phyloP scores from a whole-genome alignment of 2,329 filamentous ascomycete species.

The Pyricularia sp. region DNA sequence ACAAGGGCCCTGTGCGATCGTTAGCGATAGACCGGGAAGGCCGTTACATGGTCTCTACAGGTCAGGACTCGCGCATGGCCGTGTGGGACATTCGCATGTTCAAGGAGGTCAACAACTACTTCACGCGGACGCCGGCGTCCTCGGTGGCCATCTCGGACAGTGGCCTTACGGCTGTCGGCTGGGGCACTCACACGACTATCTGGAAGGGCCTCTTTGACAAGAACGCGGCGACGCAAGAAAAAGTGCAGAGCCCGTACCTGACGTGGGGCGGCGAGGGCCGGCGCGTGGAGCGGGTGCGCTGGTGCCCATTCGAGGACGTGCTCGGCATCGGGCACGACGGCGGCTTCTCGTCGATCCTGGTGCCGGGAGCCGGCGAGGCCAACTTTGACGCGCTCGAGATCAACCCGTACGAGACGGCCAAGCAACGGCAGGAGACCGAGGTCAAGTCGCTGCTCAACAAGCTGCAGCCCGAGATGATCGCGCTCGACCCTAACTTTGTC shows the following conservation, averaged over 20 bases:
- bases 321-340: slow-evolving; percentile 76
- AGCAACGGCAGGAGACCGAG: slow-evolving; percentile 87
- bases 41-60: slow-evolving; percentile 37
- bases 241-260: slow-evolving; percentile 85
- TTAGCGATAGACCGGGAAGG: slow-evolving; percentile 82
- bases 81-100: slow-evolving; percentile 27
- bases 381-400: slow-evolving; percentile 91
- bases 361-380: slow-evolving; percentile 91
- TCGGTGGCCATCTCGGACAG: slow-evolving; percentile 84
- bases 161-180: slow-evolving; percentile 79
- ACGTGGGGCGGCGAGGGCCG: slow-evolving; percentile 82
- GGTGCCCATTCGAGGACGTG: slow-evolving; percentile 94
- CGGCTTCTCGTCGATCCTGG: slow-evolving; percentile 82
- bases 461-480: slow-evolving; percentile 93
- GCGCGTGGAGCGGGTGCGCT: slow-evolving; percentile 69
- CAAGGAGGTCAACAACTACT: slow-evolving; percentile 85
- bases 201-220: slow-evolving; percentile 88
- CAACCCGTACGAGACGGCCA: slow-evolving; percentile 90
- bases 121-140: slow-evolving; percentile 70
- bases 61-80: slow-evolving; percentile 14
- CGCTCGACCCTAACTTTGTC: slow-evolving; percentile 83
- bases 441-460: slow-evolving; percentile 89
- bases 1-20: slow-evolving; percentile 79
- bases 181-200: slow-evolving; percentile 79
- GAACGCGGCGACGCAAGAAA: slow-evolving; percentile 52